Evolutionary conservation across 2,329 filamentous ascomycete species (phyloP).

Genomic region (Xylariaceae sp.): DNA sequence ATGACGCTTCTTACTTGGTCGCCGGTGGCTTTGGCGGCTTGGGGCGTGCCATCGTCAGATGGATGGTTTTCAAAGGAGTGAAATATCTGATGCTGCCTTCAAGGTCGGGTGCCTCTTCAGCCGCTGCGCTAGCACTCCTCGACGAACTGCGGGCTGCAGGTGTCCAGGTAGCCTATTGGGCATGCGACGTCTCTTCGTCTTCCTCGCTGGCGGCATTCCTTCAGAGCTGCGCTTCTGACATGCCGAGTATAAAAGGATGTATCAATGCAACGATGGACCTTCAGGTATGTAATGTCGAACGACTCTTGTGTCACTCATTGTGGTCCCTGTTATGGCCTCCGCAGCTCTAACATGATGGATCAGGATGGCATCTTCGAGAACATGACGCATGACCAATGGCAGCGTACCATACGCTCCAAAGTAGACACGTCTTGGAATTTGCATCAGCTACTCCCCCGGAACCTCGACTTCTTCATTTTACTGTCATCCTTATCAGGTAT

Average conservation of each 20-base stretch:
- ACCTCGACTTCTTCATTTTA: slow-evolving; percentile 16
- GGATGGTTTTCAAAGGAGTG: slow-evolving; percentile 20
- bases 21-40: slow-evolving; percentile 14
- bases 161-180: neutral
- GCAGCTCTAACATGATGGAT: no score
- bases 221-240: neutral
- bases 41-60: slow-evolving; percentile 17
- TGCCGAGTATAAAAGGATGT: slow-evolving; percentile 12
- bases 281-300: slow-evolving; percentile 9
- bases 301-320: no score
- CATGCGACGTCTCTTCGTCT: slow-evolving; percentile 7
- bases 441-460: neutral
- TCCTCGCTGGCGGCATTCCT: neutral
- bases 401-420: slow-evolving; percentile 6
- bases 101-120: slow-evolving; percentile 11
- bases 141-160: neutral
- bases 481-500: slow-evolving; percentile 10
- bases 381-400: slow-evolving; percentile 13
- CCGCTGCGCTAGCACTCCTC: neutral
- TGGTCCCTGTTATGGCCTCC: no score
- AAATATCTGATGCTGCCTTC: slow-evolving; percentile 19
- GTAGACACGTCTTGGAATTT: slow-evolving; percentile 13
- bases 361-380: slow-evolving; percentile 16
- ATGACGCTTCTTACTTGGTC: slow-evolving; percentile 10
- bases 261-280: slow-evolving; percentile 14